Evolutionary conservation across 2,329 filamentous ascomycete genomes (phyloP), one percentile per base, ranked within the genome.

Genomic region (Coniochaeta hoffmannii): DNA sequence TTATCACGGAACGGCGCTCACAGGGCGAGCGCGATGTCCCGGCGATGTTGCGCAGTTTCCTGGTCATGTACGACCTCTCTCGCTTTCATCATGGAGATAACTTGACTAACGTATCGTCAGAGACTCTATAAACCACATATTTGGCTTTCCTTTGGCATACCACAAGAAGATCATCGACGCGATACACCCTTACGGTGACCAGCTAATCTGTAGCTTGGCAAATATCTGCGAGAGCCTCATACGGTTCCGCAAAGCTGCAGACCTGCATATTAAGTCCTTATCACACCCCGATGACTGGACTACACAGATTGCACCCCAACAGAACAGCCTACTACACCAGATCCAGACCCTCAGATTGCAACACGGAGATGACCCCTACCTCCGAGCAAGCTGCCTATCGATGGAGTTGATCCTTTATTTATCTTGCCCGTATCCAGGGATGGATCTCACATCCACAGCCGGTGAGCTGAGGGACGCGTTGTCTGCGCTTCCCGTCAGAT

Each of bases 381-480:
- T 60, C 36, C 57, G 53, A 41, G 54, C 54, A 15, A 50, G 57
- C 19, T 56, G 56, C 3, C 53, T 50, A 11, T 14, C 58, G 10
- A 55, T 65, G 12, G 61, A 66, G 49, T 54, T 65, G 34, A 50
- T 63, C 11, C 57, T 66, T 30, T 57, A 59, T 41, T 50, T 65
- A 36, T 57, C 61, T 7, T 62, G 62, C 14, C 12, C 50, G 31
- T n/a, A 24, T 4, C 24, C 22, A 14, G 30, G 12, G 22, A n/a
- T 22, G 7, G n/a, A 35, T 10, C 32, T 53, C 50, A 36, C 30
- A 28, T 7, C 5, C 7, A 2, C 26, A 7, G 50, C 50, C 11
- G 35, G 50, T 3, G 32, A 28, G 11, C 19, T 53, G 22, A 19
- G 22, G 28, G 22, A 53, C n/a, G 50, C 50, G 10, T 26, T 26